Conservation (phyloP, 257 asterid genomes). For the Coffea canephora region DNA sequence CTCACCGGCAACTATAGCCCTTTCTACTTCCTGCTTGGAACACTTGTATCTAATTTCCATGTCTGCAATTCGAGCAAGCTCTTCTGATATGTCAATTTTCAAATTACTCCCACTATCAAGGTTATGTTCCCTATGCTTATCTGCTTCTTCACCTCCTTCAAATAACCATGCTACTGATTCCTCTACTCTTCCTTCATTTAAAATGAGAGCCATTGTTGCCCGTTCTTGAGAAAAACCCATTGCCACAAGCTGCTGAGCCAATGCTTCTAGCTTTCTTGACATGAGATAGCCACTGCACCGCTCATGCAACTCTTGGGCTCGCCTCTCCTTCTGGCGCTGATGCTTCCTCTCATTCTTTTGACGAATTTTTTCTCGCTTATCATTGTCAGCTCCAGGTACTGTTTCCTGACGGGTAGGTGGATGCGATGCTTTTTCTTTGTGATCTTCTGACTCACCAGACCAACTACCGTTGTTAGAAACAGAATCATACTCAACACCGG, state of each 20-base stretch:
- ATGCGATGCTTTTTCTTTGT: conserved; percentile 47
- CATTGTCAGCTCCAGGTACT: conserved; percentile 66
- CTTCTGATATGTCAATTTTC: conserved; percentile 89
- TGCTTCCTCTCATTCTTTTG: conserved; percentile 80
- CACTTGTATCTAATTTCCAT: conserved; percentile 68
- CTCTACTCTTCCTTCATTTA: conserved; percentile 89
- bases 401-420: conserved; percentile 37
- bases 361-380: conserved; percentile 73
- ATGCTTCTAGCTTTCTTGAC: conserved; percentile 75
- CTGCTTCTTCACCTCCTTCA: conserved; percentile 59
- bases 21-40: conserved; percentile 88
- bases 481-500: conserved; percentile 62
- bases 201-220: conserved; percentile 91
- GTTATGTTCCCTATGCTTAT: conserved; percentile 47
- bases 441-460: conserved; percentile 97
- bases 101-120: conserved; percentile 60
- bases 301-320: conserved; percentile 80
- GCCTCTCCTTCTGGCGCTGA: conserved; percentile 80
- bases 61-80: conserved; percentile 67
- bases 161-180: conserved; percentile 86
- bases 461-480: conserved; percentile 87
- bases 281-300: conserved; percentile 70
- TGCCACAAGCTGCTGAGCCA: conserved; percentile 84
- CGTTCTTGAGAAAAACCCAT: conserved; percentile 95
- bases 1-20: conserved; percentile 78